A percentile compares a stretch with the other conserved stretches of the same genome.
These are phyloP conservation scores for Aphanoascus verrucosus DNA, from an alignment of 2,329 filamentous ascomycete species.

Conservation along the genomic window DNA sequence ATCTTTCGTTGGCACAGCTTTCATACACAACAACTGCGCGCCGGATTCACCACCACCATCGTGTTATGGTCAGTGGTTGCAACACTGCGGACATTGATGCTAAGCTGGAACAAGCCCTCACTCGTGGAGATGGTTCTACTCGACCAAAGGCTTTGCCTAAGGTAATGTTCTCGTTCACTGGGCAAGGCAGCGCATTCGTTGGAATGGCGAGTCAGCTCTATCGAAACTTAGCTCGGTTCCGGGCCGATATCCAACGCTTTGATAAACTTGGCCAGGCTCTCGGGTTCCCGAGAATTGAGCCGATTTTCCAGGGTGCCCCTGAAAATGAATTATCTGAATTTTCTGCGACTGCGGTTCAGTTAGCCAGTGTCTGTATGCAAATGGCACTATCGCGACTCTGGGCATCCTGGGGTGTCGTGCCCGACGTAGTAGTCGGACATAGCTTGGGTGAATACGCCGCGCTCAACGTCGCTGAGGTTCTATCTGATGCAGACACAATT, in stretches of 20 bases:
- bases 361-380: constrained; percentile 32
- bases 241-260: constrained; percentile 24
- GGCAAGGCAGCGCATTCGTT: constrained; percentile 26
- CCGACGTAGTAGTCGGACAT: constrained; percentile 24
- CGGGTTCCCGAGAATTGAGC: constrained; percentile 24
- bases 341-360: constrained; percentile 26
- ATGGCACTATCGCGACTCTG: constrained; percentile 33
- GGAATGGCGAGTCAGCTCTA: constrained; percentile 26
- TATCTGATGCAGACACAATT: constrained; percentile 35
- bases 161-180: constrained; percentile 32
- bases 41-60: constrained; percentile 44
- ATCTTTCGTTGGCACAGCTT: constrained; percentile 41
- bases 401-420: constrained; percentile 23
- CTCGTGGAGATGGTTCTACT: constrained; percentile 7
- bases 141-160: constrained; percentile 14
- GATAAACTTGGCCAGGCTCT: constrained; percentile 24
- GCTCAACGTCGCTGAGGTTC: constrained; percentile 27
- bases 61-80: constrained; percentile 20
- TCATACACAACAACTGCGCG: constrained; percentile 56
- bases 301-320: constrained; percentile 21
- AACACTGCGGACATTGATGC: constrained; percentile 17
- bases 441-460: constrained; percentile 35
- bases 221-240: constrained; percentile 22
- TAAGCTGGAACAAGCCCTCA: not conserved
- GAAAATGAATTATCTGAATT: constrained; percentile 16